These are phyloP conservation scores for Chlorella sp. DNA, from an alignment of 139 green algal species.

Conservation along the genomic window DNA sequence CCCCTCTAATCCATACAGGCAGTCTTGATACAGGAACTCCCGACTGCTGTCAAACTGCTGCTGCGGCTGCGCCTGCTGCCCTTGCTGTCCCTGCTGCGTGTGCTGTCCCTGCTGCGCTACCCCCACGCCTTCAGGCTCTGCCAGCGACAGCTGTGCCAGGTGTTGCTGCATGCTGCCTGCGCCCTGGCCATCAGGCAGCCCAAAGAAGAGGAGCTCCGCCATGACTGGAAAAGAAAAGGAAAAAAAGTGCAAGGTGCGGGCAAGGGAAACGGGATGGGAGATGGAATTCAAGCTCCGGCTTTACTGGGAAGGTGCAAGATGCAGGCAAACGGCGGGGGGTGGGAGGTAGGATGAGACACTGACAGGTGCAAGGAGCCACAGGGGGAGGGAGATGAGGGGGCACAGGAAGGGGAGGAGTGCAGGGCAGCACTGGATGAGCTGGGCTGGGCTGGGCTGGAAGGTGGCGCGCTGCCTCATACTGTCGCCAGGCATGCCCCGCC, in stretches of 20 bases:
- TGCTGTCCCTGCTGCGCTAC: background rate
- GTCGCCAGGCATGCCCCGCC: too few relatives aligned
- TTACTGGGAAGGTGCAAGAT: background rate
- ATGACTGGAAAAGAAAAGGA: conserved; percentile 58
- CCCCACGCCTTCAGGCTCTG: background rate
- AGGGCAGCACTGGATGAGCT: too few relatives aligned
- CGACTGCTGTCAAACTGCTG: conserved; percentile 62
- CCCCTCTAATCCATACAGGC: conserved; percentile 81
- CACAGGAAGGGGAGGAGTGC: background rate
- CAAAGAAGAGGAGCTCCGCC: conserved; percentile 85
- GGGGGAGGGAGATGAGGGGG: background rate
- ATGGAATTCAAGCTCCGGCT: background rate
- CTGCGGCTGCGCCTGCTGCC: background rate
- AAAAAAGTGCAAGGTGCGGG: background rate
- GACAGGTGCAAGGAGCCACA: too few relatives aligned
- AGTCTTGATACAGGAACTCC: conserved; percentile 81
- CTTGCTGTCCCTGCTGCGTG: background rate
- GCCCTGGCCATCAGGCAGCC: conserved; percentile 52
- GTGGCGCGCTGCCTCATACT: too few relatives aligned
- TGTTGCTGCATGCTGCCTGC: conserved; percentile 27
- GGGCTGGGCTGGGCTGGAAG: too few relatives aligned
- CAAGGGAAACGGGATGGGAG: background rate
- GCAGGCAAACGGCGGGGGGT: background rate
- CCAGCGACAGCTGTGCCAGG: conserved; percentile 17
- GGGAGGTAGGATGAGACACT: too few relatives aligned